Evolutionary conservation across 2,329 filamentous ascomycete genomes (phyloP).

Genomic region (Paecilomyces variotii): DNA sequence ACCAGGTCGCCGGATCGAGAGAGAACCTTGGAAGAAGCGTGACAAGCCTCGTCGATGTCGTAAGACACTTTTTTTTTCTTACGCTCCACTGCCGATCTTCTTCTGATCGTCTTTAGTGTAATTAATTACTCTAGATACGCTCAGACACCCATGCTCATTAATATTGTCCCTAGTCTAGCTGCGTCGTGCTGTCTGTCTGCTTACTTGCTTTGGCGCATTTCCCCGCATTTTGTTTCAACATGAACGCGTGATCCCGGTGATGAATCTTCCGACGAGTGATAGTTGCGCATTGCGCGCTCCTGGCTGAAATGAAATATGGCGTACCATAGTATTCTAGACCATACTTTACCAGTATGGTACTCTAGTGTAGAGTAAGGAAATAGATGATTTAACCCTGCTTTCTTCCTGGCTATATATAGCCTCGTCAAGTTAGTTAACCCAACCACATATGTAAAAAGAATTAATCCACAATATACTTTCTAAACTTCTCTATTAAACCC

Average conservation of each 20-base stretch:
- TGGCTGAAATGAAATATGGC: neutral
- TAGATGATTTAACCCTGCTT: too few species aligned
- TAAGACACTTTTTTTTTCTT: neutral
- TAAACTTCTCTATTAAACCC: too few species aligned
- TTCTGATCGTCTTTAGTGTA: too few species aligned
- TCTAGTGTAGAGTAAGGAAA: too few species aligned
- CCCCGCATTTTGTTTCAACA: neutral
- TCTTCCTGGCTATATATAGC: too few species aligned
- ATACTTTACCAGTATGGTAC: too few species aligned
- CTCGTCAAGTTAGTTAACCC: too few species aligned
- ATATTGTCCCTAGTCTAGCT: neutral
- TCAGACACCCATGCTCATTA: too few species aligned
- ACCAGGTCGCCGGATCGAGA: neutral
- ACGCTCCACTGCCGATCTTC: neutral
- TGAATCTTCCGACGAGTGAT: neutral
- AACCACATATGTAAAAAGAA: too few species aligned
- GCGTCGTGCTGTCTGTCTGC: neutral
- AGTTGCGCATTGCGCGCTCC: neutral
- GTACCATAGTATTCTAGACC: too few species aligned
- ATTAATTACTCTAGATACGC: too few species aligned
- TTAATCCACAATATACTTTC: too few species aligned
- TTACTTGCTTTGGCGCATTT: neutral
- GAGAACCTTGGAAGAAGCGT: neutral
- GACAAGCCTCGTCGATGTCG: neutral
- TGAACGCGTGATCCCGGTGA: neutral